Base-by-base conservation (phyloP, 768 basidiomycete species). In the Mycena floridula region DNA sequence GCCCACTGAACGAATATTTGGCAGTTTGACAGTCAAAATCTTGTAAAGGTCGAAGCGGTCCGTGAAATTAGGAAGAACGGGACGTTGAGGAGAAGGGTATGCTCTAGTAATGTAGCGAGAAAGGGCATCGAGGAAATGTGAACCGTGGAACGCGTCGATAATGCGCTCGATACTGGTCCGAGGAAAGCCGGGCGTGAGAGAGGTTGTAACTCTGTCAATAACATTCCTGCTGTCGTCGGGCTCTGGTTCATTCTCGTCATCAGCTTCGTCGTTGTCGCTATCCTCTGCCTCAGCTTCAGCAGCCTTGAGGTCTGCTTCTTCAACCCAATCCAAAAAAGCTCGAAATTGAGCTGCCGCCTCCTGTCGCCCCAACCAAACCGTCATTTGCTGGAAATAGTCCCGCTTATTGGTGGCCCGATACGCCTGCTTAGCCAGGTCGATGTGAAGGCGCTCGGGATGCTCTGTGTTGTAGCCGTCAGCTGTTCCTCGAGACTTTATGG, bases 391-490 rank as follows among this genome's bases (percentile, higher is more conserved):
- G 13, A 18, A 15, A 35, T 15, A 35, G 32, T 35, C 18, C 32
- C 32, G 32, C 32, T 35, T 35, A 18, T 35, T 35, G 13, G 32
- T 43, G 43, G 37, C 26, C 42, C 16, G 42, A 21, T 48, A 48
- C 21, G 42, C 49, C 7, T 47, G 39, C 48, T 70, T 70, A 7
- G 64, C 56, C 21, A 51, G 60, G 49, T 67, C 53, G 27, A 66
- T 66, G 36, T 68, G 67, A 1, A 66, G 52, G 5, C 54, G 51
- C 47, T 64, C 60, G 1, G 55, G 51, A 1, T 41, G 25, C 42
- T 63, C 63, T 1, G 53, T 59, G 25, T 54, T 54, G 43, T 51
- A 55, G 16, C 52, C 50, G 40, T 59, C 52, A 0, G 50, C 42
- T 5, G 50, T 50, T 4, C 52, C 55, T 30, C 49, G 38, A 18